phyloP scores from a whole-genome alignment of 108 stramenopile species.

The Cyclotella atomus region DNA sequence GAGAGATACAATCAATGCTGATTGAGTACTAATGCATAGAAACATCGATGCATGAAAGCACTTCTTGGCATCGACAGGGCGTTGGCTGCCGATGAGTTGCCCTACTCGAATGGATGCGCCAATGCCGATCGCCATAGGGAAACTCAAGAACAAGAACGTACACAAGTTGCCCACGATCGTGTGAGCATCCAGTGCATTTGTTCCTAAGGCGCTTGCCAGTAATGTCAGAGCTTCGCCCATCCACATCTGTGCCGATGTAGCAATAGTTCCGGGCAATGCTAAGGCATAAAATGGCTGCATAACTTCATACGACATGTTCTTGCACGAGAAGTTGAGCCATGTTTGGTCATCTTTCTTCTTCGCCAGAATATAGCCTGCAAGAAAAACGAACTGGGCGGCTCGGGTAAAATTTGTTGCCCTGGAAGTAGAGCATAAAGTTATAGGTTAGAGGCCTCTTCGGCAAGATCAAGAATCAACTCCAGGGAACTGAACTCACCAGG shows the following conservation, averaged over 20 bases:
- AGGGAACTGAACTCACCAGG: too few relatives aligned
- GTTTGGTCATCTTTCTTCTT: not conserved
- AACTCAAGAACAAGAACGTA: not conserved
- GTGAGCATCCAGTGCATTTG: not conserved
- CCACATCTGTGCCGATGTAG: not conserved
- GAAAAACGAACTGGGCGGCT: not conserved
- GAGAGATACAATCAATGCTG: slow-evolving; percentile 11
- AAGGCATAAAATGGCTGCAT: not conserved
- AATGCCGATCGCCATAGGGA: slow-evolving; percentile 22
- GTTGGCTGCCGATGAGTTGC: slow-evolving; percentile 44
- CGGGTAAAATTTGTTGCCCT: not conserved
- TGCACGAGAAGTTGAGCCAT: not conserved
- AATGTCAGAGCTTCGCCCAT: not conserved
- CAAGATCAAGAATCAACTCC: too few relatives aligned
- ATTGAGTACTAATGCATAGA: slow-evolving; percentile 15
- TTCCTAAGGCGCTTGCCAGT: not conserved
- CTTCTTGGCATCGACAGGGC: slow-evolving; percentile 24
- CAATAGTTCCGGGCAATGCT: not conserved
- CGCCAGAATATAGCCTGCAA: not conserved
- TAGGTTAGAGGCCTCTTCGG: too few relatives aligned
- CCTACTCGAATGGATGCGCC: slow-evolving; percentile 54
- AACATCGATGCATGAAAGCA: slow-evolving; percentile 20
- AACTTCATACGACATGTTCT: not conserved
- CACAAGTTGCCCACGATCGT: not conserved
- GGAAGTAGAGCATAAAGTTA: too few relatives aligned